A percentile compares a stretch with the other conserved stretches of the same genome.
These are phyloP conservation scores for Aspergillus affinis DNA, from an alignment of 495 filamentous ascomycete species.

Conservation along the genomic window DNA sequence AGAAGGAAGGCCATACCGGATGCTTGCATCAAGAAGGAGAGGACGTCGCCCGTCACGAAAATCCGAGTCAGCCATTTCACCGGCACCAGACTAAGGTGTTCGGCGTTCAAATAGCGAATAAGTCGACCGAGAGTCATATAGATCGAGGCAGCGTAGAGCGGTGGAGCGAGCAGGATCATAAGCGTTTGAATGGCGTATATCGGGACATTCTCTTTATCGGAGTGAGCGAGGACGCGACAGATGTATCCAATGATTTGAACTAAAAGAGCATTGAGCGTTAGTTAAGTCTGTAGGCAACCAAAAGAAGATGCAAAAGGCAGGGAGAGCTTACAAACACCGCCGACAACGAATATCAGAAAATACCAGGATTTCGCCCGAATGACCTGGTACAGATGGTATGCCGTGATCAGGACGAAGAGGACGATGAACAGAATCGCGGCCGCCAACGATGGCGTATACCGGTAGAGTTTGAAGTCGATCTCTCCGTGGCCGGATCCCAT, in stretches of 20 bases:
- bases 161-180: constrained; percentile 48
- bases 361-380: constrained; percentile 54
- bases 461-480: constrained; percentile 22
- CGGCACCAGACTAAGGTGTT: constrained; percentile 26
- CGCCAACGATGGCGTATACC: constrained; percentile 45
- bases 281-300: background rate
- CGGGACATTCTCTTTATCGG: constrained; percentile 25
- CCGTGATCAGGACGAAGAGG: constrained; percentile 46
- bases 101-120: constrained; percentile 45
- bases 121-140: constrained; percentile 62
- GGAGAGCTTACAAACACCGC: constrained; percentile 50
- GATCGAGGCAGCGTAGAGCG: constrained; percentile 54
- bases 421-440: constrained; percentile 49
- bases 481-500: background rate
- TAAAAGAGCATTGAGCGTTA: constrained; percentile 16
- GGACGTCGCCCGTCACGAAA: constrained; percentile 38
- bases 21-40: constrained; percentile 34
- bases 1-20: constrained; percentile 22
- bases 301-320: background rate
- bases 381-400: constrained; percentile 50
- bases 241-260: constrained; percentile 62
- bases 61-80: constrained; percentile 37
- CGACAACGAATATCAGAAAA: constrained; percentile 58
- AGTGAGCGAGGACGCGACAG: constrained; percentile 44
- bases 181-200: constrained; percentile 40